Base-by-base conservation (phyloP, 768 basidiomycete genomes). In the Mycena galopus region DNA sequence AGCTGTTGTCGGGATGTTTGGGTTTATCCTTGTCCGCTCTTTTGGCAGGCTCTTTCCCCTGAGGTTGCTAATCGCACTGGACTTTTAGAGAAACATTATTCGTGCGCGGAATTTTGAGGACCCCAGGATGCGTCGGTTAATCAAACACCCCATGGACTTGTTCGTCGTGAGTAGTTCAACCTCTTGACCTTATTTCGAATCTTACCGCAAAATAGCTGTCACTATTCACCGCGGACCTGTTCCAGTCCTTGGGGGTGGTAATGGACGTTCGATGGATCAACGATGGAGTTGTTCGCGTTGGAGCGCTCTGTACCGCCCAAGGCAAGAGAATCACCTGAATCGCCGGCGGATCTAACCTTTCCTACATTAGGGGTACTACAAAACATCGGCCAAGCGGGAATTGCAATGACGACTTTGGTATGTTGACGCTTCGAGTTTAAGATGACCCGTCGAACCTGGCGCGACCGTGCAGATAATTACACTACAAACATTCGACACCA, bases 211-310 rank as follows among this genome's bases (percentile, higher is more conserved):
- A 10, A 30, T 44, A 72, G 71, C 30, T 67, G 23, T 72, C 71
- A n/a, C n/a, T 72, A 30, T 63, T 72, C n/a, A 3, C 23, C 42
- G 71, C 23, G 30, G 71, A 72, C 19, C 21, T 73, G 1, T 67
- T 62, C n/a, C 71, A 73, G 47, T 60, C 58, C 0, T 42, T 73
- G 27, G 66, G 71, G 1, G 66, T 44, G 5, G 60, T 67, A 11
- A 51, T 73, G 66, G 71, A 73, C 19, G 60, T 58, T 12, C 32
- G 42, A n/a, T 73, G 65, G 65, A 64, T 67, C 42, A 67, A 63
- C 53, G 30, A 67, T 7, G 71, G 71, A 12, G 35, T 67, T 27
- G 66, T 68, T 17, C 51, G 30, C 11, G 17, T 11, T 0, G 71
- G 71, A 17, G 11, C 32, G 8, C 17, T 63, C 39, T 73, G 71